Percentiles rank a stretch among this genome's conserved stretches.
Evolutionary conservation across 352 stramenopile genomes (phyloP).

Genomic region (Pseudoperonospora humuli): DNA sequence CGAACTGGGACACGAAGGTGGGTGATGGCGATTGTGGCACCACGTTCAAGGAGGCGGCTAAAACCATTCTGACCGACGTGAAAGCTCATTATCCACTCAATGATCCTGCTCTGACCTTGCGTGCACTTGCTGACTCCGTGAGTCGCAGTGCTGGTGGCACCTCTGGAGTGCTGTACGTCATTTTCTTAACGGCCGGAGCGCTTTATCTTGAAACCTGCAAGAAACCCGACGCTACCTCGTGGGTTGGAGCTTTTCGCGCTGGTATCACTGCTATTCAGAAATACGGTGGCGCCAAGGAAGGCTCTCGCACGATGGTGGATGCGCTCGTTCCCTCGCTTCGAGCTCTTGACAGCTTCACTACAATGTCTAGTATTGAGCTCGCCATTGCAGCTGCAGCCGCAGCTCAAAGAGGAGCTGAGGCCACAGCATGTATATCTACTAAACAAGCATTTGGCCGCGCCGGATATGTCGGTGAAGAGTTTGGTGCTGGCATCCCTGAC

Average conservation of each 20-base stretch:
- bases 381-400: conserved; percentile 51
- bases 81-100: conserved; percentile 53
- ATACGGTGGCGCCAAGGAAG: conserved; percentile 91
- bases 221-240: conserved; percentile 27
- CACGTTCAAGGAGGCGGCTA: conserved; percentile 91
- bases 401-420: conserved; percentile 84
- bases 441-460: conserved; percentile 60
- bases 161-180: conserved; percentile 90
- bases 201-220: conserved; percentile 41
- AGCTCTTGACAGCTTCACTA: conserved; percentile 24
- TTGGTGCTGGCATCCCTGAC: conserved; percentile 85
- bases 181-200: conserved; percentile 83
- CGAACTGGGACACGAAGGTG: conserved; percentile 92
- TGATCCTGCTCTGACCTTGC: conserved; percentile 43
- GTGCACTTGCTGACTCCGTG: conserved; percentile 55
- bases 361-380: conserved; percentile 21
- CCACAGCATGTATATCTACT: conserved; percentile 85
- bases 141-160: conserved; percentile 88
- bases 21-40: conserved; percentile 96
- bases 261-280: conserved; percentile 79
- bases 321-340: conserved; percentile 86
- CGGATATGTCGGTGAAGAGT: conserved; percentile 88
- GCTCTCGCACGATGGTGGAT: conserved; percentile 96
- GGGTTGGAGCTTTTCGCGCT: conserved; percentile 46
- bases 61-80: conserved; percentile 71